Evolutionary conservation across 129 eudicot genomes (phyloP), one percentile per base, ranked within the genome.

Genomic region (Pulicaria dysenterica): DNA sequence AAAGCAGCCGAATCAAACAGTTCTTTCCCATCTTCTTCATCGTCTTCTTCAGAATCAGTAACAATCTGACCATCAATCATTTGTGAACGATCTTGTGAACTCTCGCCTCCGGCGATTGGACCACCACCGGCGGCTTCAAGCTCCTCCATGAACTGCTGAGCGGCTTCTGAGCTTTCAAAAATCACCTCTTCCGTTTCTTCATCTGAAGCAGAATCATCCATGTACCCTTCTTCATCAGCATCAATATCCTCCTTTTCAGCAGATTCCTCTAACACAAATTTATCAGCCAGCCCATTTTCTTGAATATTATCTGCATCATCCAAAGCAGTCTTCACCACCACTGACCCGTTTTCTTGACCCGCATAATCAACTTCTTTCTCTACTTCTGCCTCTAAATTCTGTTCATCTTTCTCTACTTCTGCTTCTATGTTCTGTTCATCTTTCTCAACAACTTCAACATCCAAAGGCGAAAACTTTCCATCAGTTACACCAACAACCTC

Each of bases 21-120:
- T 68, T 88, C 94, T 68, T 86, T 84, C 47, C 87, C 96, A 10
- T 82, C 99, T 64, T 89, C 95, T 69, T 87, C 98, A 34, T 86
- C 84, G 13, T 87, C 96, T 50, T 89, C 98, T 59, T 94, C 98
- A 16, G 98, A 93, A 76, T 94, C 99, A 2, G 97, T 90, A 46
- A 83, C 91, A 7, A 94, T 85, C 69, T 90, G 97, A 70, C 99
- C 99, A 44, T 90, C 99, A 45, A 81, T 64, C 62, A 68, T 58
- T 61, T 80, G 84, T 5, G 88, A 72, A 38, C 73, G 83, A 43
- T 83, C 96, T 64, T 48, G 79, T 16, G 91, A 82, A 61, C 86
- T 76, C 56, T 64, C 84, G 9, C 74, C 83, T 54, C 78, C 80
- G 2, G 79, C 46, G 44, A 31, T 80, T 19, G 89, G 78, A 69